These are phyloP conservation scores for Tolypocladium capitatum DNA, from an alignment of 2,329 filamentous ascomycete genomes.

Conservation along the genomic window DNA sequence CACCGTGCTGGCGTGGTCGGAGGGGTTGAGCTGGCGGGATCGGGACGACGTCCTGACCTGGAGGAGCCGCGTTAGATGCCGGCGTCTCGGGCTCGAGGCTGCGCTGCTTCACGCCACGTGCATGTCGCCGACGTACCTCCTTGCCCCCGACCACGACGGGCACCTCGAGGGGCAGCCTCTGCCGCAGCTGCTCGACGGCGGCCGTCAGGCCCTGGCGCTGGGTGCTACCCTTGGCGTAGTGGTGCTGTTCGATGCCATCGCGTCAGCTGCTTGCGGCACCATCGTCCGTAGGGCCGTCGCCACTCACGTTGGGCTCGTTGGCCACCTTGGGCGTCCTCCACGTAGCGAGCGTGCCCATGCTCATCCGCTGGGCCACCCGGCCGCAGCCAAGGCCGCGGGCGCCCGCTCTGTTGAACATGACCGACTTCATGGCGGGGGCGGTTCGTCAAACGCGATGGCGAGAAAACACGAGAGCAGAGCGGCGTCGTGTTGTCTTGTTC, in stretches of 20 bases:
- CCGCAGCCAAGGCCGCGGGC: constrained; percentile 17
- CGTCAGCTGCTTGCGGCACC: not conserved
- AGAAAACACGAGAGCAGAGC: not conserved
- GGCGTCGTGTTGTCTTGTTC: not conserved
- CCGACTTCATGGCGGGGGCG: constrained; percentile 17
- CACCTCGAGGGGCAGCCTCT: constrained; percentile 58
- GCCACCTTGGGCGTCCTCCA: constrained; percentile 79
- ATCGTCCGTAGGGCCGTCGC: not conserved
- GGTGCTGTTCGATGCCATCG: constrained; percentile 47
- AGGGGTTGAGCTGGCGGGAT: constrained; percentile 67
- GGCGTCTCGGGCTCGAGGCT: not conserved
- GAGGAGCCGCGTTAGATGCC: not conserved
- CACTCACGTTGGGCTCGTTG: constrained; percentile 90
- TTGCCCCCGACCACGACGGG: constrained; percentile 77
- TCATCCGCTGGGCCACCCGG: constrained; percentile 16
- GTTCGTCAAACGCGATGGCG: not conserved
- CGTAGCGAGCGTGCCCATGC: constrained; percentile 51
- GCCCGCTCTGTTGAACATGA: constrained; percentile 19
- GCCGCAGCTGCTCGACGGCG: constrained; percentile 57
- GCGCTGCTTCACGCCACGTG: not conserved
- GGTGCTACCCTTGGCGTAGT: constrained; percentile 72
- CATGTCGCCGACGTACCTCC: constrained; percentile 38
- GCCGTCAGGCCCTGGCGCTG: constrained; percentile 65
- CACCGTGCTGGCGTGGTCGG: constrained; percentile 61
- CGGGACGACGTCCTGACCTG: constrained; percentile 55